These are phyloP conservation scores for Komagataea norvegica DNA, from an alignment of 1,139 yeast genomes.

Conservation along the genomic window DNA sequence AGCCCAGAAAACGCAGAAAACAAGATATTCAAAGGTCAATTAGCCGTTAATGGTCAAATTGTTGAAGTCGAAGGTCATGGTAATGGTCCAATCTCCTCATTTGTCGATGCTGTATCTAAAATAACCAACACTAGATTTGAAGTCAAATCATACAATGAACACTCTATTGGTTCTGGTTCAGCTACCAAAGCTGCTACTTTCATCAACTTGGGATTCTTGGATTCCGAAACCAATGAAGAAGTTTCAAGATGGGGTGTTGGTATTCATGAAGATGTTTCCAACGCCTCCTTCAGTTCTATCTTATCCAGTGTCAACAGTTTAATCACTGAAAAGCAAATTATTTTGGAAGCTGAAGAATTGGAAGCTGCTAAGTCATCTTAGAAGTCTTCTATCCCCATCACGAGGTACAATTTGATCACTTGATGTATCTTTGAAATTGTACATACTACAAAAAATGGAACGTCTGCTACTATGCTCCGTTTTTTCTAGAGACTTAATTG, in stretches of 20 bases:
- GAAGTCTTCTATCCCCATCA: too few relatives aligned
- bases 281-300: slow-evolving; percentile 80
- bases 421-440: too few relatives aligned
- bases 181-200: slow-evolving; percentile 87
- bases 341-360: slow-evolving; percentile 12
- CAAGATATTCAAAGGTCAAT: slow-evolving; percentile 47
- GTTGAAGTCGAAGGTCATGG: slow-evolving; percentile 64
- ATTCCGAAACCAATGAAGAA: slow-evolving; percentile 40
- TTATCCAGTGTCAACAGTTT: slow-evolving; percentile 62
- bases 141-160: slow-evolving; percentile 85
- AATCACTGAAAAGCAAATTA: slow-evolving; percentile 28
- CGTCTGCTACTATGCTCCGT: too few relatives aligned
- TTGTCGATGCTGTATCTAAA: slow-evolving; percentile 68
- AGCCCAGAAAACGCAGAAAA: slow-evolving; percentile 36
- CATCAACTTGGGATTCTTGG: slow-evolving; percentile 55
- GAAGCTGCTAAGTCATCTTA: slow-evolving; percentile 8
- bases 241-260: slow-evolving; percentile 88
- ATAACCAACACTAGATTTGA: slow-evolving; percentile 56
- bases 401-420: not conserved
- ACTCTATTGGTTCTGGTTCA: slow-evolving; percentile 85
- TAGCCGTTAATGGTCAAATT: slow-evolving; percentile 41
- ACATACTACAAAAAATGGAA: too few relatives aligned
- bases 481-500: too few relatives aligned
- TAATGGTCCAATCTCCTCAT: slow-evolving; percentile 94
- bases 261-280: slow-evolving; percentile 86